A percentile compares a stretch with the other conserved stretches of the same genome.
Evolutionary conservation across 2,329 filamentous ascomycete genomes (phyloP).

Genomic region (Kalaharituber pfeilii): DNA sequence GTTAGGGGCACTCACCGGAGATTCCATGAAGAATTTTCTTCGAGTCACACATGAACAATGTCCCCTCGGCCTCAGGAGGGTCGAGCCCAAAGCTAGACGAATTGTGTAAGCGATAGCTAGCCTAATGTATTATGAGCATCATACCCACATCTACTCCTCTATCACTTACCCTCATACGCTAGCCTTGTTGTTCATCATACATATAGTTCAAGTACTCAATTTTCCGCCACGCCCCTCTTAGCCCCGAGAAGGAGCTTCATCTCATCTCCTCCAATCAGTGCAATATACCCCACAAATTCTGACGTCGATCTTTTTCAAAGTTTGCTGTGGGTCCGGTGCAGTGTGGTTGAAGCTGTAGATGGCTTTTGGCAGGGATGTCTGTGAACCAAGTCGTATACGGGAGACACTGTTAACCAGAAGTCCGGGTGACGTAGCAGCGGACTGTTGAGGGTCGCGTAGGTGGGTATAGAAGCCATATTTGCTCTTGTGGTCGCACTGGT

Average conservation of each 20-base stretch:
- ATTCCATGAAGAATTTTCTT: slow-evolving; percentile 41
- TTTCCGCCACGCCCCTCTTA: slow-evolving; percentile 58
- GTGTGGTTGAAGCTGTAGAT: slow-evolving; percentile 10
- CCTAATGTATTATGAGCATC: slow-evolving; percentile 55
- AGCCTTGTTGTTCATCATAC: slow-evolving; percentile 8
- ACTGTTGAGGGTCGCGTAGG: not conserved
- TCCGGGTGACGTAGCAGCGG: not conserved
- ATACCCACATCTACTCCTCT: slow-evolving; percentile 64
- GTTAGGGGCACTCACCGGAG: slow-evolving; percentile 61
- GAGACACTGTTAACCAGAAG: not conserved
- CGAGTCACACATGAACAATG: too few relatives aligned
- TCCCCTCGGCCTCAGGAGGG: too few relatives aligned
- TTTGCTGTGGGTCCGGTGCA: slow-evolving; percentile 2
- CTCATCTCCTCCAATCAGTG: slow-evolving; percentile 11
- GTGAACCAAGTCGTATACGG: slow-evolving; percentile 9
- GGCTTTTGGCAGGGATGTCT: slow-evolving; percentile 6
- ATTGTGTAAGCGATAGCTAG: not conserved
- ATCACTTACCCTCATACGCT: slow-evolving; percentile 52
- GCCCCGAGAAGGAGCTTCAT: slow-evolving; percentile 39
- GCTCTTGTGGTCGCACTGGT: too few relatives aligned
- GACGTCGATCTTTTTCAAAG: slow-evolving; percentile 7
- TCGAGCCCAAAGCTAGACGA: not conserved
- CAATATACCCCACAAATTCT: slow-evolving; percentile 13
- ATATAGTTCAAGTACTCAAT: slow-evolving; percentile 32
- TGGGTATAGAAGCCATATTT: not conserved